These are phyloP conservation scores for Mycena maculata DNA, from an alignment of 768 basidiomycete genomes.

Conservation along the genomic window DNA sequence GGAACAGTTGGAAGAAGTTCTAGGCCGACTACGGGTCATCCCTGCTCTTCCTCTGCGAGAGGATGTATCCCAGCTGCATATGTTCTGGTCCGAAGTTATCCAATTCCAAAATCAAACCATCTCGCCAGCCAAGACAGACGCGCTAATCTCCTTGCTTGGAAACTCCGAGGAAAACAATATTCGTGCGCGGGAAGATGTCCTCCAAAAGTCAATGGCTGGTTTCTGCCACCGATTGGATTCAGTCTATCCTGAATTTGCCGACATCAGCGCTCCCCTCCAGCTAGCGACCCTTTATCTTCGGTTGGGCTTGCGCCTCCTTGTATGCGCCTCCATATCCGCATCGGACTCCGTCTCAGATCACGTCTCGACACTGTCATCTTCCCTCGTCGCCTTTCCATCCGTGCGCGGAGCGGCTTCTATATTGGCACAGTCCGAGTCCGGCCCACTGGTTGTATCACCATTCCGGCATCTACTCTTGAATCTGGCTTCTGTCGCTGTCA, in stretches of 20 bases:
- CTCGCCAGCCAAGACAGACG: constrained; percentile 58
- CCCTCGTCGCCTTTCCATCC: constrained; percentile 67
- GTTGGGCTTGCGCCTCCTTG: constrained; percentile 74
- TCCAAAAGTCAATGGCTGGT: constrained; percentile 83
- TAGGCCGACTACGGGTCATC: constrained; percentile 40
- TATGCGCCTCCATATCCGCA: constrained; percentile 32
- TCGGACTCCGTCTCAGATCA: constrained; percentile 37
- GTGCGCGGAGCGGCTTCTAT: constrained; percentile 54
- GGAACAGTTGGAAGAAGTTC: constrained; percentile 44
- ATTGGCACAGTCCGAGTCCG: constrained; percentile 40
- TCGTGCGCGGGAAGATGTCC: constrained; percentile 72
- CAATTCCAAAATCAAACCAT: constrained; percentile 78
- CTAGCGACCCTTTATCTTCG: constrained; percentile 73
- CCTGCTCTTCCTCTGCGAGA: constrained; percentile 48
- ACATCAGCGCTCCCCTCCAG: constrained; percentile 76
- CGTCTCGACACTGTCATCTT: constrained; percentile 40
- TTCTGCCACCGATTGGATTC: constrained; percentile 79
- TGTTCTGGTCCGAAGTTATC: constrained; percentile 81
- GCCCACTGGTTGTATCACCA: constrained; percentile 45
- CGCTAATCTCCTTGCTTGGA: constrained; percentile 56
- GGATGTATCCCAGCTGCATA: constrained; percentile 62
- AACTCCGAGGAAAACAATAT: constrained; percentile 50
- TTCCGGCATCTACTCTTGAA: constrained; percentile 59
- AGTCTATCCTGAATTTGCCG: constrained; percentile 76
- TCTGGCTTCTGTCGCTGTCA: constrained; percentile 59